Evolutionary conservation across 2,329 filamentous ascomycete genomes (phyloP).

Genomic region (Stemphylium beticola): DNA sequence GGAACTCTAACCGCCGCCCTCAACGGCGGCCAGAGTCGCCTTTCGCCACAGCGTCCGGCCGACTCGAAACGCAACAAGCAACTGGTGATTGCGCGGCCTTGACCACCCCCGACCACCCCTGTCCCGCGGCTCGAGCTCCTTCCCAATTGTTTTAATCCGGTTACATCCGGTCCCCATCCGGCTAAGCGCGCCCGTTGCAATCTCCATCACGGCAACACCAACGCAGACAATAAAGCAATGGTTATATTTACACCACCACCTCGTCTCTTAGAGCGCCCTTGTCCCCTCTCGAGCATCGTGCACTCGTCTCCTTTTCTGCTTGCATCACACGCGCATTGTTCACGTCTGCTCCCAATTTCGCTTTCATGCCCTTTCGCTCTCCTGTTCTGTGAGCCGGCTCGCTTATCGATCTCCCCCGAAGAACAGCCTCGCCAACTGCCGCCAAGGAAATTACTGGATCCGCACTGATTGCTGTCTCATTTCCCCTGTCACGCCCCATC

Average conservation of each 20-base stretch:
- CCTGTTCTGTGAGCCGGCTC: slow-evolving; percentile 4
- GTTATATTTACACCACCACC: slow-evolving; percentile 5
- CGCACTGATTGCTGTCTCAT: slow-evolving; percentile 19
- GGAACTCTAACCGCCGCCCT: not conserved
- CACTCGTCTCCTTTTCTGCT: slow-evolving; percentile 5
- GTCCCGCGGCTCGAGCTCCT: slow-evolving; percentile 3
- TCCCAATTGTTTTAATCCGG: slow-evolving; percentile 14
- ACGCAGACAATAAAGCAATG: slow-evolving; percentile 4
- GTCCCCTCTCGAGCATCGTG: not conserved
- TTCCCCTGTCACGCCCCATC: slow-evolving; percentile 4
- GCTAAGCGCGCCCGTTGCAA: slow-evolving; percentile 16
- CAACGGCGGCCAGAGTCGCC: not conserved
- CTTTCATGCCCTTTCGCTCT: not conserved
- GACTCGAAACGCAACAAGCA: slow-evolving; percentile 15
- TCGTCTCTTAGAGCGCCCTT: not conserved
- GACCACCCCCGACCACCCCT: slow-evolving; percentile 7
- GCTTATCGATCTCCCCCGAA: slow-evolving; percentile 16
- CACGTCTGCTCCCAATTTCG: slow-evolving; percentile 4
- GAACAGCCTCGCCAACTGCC: slow-evolving; percentile 15
- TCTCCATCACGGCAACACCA: slow-evolving; percentile 11
- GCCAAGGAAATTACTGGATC: slow-evolving; percentile 19
- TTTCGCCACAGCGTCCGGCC: slow-evolving; percentile 2
- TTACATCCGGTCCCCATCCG: slow-evolving; percentile 5
- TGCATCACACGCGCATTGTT: not conserved
- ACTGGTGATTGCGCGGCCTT: slow-evolving; percentile 17